Base-by-base conservation (phyloP, 129 eudicot species). In the Deinandra increscens region DNA sequence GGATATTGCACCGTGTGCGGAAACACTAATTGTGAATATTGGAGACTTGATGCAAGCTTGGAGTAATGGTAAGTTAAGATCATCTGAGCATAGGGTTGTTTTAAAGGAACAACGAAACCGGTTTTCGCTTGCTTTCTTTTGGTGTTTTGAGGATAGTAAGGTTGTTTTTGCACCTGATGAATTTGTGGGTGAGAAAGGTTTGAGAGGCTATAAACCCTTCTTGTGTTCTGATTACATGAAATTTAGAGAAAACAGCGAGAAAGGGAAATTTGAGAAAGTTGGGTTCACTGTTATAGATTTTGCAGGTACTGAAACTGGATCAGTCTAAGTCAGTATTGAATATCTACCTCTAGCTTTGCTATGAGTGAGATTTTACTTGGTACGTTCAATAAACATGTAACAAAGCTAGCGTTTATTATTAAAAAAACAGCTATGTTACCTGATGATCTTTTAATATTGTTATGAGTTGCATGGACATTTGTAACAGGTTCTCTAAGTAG, bases 21-120 rank as follows among this genome's bases (percentile, higher is more conserved):
- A 82, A 43, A 84, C 86, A 46, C 75, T 88, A 6, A 86, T 92
- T 50, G 95, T 92, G 29, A 92, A 92, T 58, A 69, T 92, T 46
- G 98, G 98, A 15, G 98, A 88, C 60, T 75, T 92, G 72, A 73
- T 92, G 83, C 96, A 92, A 75, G 98, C 98, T 11, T 92, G 98
- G 98, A 92, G 96, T 48, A 92, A 88, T 71, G 96, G 84, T 13
- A 85, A 82, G 61, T 75, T 92, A 15, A 72, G 95, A 54, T 92
- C 98, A 22, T 92, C 98, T 9, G 96, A 88, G 76, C 98, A 88
- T 29, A 73, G 98, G 59, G 98, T 92, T 15, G 85, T 92, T 39
- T 71, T 92, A 60, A 86, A 53, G 60, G 79, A 80, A 68, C 69
- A 12, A 0, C 71, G 71, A 36, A 82, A 80, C 64, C 85, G 98